Conservation (phyloP, 2,329 filamentous ascomycete genomes). For the Talaromyces amestolkiae region DNA sequence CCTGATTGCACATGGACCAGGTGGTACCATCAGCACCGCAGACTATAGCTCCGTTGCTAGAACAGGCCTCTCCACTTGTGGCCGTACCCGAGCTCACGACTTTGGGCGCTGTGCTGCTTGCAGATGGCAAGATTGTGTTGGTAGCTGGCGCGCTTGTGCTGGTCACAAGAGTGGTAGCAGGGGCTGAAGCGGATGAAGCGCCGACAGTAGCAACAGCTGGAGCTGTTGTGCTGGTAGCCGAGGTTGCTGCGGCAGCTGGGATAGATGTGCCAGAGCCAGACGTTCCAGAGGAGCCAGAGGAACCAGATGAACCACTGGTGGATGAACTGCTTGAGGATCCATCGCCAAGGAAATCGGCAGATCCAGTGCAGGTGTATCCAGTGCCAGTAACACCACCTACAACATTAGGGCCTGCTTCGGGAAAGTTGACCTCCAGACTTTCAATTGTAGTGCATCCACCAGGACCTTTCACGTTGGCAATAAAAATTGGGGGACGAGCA, state of each 20-base stretch:
- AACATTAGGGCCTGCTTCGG: slow-evolving; percentile 61
- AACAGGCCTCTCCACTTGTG: slow-evolving; percentile 18
- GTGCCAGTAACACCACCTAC: slow-evolving; percentile 33
- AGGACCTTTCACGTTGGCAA: slow-evolving; percentile 62
- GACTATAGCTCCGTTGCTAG: slow-evolving; percentile 31
- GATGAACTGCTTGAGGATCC: slow-evolving; percentile 15
- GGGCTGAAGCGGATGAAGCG: slow-evolving; percentile 2
- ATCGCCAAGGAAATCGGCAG: slow-evolving; percentile 32
- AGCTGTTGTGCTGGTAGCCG: neutral
- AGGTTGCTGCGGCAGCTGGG: slow-evolving; percentile 20
- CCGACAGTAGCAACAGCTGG: slow-evolving; percentile 5
- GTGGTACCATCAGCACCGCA: slow-evolving; percentile 32
- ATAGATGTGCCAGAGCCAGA: slow-evolving; percentile 20
- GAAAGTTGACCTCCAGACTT: slow-evolving; percentile 61
- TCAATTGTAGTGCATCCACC: slow-evolving; percentile 58
- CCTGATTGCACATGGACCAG: slow-evolving; percentile 37
- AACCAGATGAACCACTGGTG: slow-evolving; percentile 7
- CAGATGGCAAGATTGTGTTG: slow-evolving; percentile 19
- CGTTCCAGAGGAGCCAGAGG: slow-evolving; percentile 19
- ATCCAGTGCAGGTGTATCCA: slow-evolving; percentile 35
- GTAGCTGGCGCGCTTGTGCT: neutral
- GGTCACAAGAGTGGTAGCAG: slow-evolving; percentile 19
- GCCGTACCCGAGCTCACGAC: neutral
- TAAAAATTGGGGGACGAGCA: slow-evolving; percentile 65
- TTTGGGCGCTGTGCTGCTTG: slow-evolving; percentile 10